Evolutionary conservation across 2,329 filamentous ascomycete species (phyloP).

Genomic region (Penicillium sp.): DNA sequence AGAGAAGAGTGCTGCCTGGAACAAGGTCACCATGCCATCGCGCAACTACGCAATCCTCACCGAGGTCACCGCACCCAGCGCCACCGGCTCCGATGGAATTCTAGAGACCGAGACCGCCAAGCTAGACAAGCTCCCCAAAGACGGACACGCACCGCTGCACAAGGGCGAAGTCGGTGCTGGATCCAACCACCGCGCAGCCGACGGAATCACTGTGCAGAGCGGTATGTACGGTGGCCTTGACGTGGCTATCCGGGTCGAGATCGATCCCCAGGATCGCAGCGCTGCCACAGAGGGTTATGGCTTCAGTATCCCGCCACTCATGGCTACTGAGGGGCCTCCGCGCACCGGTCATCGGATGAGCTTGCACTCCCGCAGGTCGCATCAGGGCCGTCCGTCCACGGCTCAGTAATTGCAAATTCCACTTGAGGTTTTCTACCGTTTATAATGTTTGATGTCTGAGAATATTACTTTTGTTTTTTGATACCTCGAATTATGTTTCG

Average conservation of each 20-base stretch:
- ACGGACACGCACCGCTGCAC: constrained; percentile 73
- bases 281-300: constrained; percentile 51
- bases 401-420: constrained; percentile 12
- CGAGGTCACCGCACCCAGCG: constrained; percentile 44
- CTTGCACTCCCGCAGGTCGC: constrained; percentile 22
- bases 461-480: not conserved
- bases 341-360: constrained; percentile 16
- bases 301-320: constrained; percentile 41
- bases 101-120: constrained; percentile 23
- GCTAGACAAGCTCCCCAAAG: constrained; percentile 46
- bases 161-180: constrained; percentile 77
- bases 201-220: constrained; percentile 42
- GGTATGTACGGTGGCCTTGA: constrained; percentile 47
- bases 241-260: constrained; percentile 50
- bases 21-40: constrained; percentile 81
- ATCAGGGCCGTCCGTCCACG: constrained; percentile 24
- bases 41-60: constrained; percentile 67
- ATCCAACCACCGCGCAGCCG: constrained; percentile 73
- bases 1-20: constrained; percentile 69
- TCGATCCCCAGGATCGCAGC: constrained; percentile 44
- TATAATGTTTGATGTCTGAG: constrained; percentile 9
- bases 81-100: constrained; percentile 20
- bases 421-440: not conserved
- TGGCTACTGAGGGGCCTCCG: constrained; percentile 19
- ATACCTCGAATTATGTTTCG: constrained; percentile 7